phyloP scores from a whole-genome alignment of 495 filamentous ascomycete genomes.

The Aeminium ludgeri region DNA sequence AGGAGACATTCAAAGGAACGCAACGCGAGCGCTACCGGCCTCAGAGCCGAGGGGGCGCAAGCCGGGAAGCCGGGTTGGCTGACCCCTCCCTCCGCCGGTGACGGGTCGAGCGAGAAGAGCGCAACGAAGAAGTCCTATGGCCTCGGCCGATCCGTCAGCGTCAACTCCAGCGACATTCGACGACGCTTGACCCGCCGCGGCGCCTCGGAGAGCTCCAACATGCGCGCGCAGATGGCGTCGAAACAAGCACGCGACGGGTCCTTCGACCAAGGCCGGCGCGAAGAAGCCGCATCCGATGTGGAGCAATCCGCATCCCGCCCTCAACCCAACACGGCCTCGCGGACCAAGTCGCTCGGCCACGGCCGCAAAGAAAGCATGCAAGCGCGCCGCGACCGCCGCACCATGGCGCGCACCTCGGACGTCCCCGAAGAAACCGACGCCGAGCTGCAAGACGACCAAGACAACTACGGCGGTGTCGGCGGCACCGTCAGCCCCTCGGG shows the following conservation, averaged over 20 bases:
- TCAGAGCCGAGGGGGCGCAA: conserved; percentile 50
- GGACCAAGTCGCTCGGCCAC: conserved; percentile 83
- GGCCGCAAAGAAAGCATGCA: conserved; percentile 81
- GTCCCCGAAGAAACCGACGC: conserved; percentile 68
- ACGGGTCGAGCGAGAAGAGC: conserved; percentile 39
- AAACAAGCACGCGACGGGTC: conserved; percentile 44
- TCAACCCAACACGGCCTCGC: conserved; percentile 13
- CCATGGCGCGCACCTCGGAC: conserved; percentile 48
- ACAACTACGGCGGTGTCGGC: conserved; percentile 12
- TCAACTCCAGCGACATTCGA: conserved; percentile 64
- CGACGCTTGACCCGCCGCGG: conserved; percentile 44
- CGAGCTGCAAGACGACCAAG: conserved; percentile 33
- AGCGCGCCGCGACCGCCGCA: conserved; percentile 52
- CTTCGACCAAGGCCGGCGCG: neutral
- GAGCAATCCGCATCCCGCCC: conserved; percentile 37
- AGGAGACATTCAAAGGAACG: conserved; percentile 38
- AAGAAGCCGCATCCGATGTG: conserved; percentile 28
- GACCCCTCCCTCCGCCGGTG: conserved; percentile 32
- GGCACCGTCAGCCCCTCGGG: conserved; percentile 38
- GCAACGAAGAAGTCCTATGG: conserved; percentile 44
- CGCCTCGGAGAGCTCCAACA: conserved; percentile 36
- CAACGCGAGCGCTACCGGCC: conserved; percentile 23
- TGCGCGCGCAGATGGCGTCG: conserved; percentile 24
- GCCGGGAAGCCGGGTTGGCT: conserved; percentile 57
- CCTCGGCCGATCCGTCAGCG: conserved; percentile 66